Evolutionary conservation across 2,329 filamentous ascomycete species (phyloP).

Genomic region (Clonostachys rhizophaga): DNA sequence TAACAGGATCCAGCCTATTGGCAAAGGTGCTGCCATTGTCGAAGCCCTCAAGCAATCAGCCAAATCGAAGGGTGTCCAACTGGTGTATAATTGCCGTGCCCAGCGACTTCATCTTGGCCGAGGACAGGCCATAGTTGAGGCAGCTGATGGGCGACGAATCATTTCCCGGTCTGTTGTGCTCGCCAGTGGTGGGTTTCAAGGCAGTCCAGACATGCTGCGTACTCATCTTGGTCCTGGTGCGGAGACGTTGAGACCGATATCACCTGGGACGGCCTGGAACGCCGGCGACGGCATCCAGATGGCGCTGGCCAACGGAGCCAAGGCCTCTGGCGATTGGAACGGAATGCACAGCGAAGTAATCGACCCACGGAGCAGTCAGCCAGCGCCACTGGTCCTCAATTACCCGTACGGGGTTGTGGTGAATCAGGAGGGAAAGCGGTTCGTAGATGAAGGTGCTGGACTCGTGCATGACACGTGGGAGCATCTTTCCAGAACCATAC

Average conservation of each 20-base stretch:
- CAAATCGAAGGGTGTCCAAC: conserved; percentile 5
- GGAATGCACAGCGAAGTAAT: conserved; percentile 5
- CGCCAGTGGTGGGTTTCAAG: conserved; percentile 5
- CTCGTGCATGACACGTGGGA: conserved; percentile 5
- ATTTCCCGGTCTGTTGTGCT: conserved; percentile 5
- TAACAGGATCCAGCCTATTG: conserved; percentile 5
- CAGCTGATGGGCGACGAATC: conserved; percentile 5
- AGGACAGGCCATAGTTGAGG: conserved; percentile 5
- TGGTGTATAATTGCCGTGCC: conserved; percentile 5
- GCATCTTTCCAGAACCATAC: conserved; percentile 5
- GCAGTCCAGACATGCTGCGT: conserved; percentile 5
- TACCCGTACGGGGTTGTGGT: conserved; percentile 5
- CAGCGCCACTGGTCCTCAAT: conserved; percentile 5
- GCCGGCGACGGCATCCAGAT: conserved; percentile 5
- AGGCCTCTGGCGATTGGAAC: conserved; percentile 5
- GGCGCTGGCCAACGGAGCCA: conserved; percentile 5
- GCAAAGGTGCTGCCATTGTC: conserved; percentile 5
- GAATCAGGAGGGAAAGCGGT: conserved; percentile 4
- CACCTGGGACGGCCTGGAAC: conserved; percentile 5
- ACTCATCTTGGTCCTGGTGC: conserved; percentile 5
- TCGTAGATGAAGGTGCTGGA: conserved; percentile 5
- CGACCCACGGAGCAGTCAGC: conserved; percentile 5
- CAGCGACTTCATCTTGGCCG: conserved; percentile 5
- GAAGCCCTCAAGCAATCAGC: conserved; percentile 5
- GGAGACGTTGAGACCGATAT: conserved; percentile 5